Evolutionary conservation across 148 eudicot genomes (phyloP).

Genomic region (Cornus controversa): DNA sequence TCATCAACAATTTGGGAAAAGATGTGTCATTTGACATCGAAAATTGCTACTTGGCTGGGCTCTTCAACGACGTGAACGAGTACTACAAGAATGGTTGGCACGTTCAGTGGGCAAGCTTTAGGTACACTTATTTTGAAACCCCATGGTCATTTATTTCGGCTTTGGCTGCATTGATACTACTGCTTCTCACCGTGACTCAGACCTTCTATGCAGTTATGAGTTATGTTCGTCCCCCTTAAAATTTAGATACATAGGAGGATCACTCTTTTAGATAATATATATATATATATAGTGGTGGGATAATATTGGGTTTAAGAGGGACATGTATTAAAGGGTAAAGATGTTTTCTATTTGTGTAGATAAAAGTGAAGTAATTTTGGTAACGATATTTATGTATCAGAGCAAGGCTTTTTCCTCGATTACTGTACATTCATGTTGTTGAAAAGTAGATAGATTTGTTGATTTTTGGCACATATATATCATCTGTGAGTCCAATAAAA

Average conservation of each 20-base stretch:
- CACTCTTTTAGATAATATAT: no score
- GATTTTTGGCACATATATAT: no score
- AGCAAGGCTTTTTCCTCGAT: no score
- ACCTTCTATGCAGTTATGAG: slow-evolving; percentile 45
- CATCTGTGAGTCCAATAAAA: no score
- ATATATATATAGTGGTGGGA: no score
- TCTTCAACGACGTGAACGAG: slow-evolving; percentile 58
- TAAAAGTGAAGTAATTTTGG: no score
- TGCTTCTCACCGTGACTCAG: slow-evolving; percentile 54
- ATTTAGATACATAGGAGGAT: not conserved
- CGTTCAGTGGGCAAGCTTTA: slow-evolving; percentile 48
- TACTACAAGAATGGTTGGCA: slow-evolving; percentile 51
- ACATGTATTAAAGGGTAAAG: no score
- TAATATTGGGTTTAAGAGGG: no score
- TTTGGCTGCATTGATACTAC: slow-evolving; percentile 54
- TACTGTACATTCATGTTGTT: no score
- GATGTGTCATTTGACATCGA: slow-evolving; percentile 62
- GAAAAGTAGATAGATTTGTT: no score
- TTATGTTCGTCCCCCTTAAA: slow-evolving; percentile 7
- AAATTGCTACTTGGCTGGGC: slow-evolving; percentile 43
- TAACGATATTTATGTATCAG: no score
- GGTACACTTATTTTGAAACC: slow-evolving; percentile 47
- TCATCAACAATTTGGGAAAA: slow-evolving; percentile 68
- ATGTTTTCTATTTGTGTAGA: no score
- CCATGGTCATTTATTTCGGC: slow-evolving; percentile 77